Conservation (phyloP, 2,329 filamentous ascomycete species). For the Elsinoe ampelina region DNA sequence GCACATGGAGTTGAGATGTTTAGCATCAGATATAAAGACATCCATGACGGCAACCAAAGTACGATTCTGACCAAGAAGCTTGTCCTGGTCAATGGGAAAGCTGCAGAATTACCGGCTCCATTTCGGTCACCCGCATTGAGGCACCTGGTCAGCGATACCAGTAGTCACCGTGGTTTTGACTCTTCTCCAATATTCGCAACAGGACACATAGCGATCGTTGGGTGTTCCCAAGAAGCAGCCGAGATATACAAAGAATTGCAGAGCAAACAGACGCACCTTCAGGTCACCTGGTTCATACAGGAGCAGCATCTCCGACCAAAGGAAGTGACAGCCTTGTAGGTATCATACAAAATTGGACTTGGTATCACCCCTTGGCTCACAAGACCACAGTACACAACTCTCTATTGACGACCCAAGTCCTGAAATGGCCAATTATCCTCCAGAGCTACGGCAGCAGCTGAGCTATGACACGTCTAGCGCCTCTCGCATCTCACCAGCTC, state of each 20-base stretch:
- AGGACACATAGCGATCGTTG: slow-evolving; percentile 21
- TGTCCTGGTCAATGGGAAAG: too few relatives aligned
- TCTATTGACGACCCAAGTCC: slow-evolving; percentile 13
- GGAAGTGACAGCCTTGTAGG: slow-evolving; percentile 19
- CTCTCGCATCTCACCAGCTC: slow-evolving; percentile 19
- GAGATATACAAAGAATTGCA: slow-evolving; percentile 21
- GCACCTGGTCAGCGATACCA: slow-evolving; percentile 9
- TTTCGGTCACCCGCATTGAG: too few relatives aligned
- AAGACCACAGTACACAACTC: slow-evolving; percentile 14
- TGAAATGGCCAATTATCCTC: not conserved
- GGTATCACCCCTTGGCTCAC: not conserved
- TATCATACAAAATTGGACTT: too few relatives aligned
- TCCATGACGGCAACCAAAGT: too few relatives aligned
- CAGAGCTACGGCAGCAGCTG: slow-evolving; percentile 9
- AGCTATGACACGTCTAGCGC: slow-evolving; percentile 8
- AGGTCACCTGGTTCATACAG: slow-evolving; percentile 19
- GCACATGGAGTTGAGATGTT: slow-evolving; percentile 10
- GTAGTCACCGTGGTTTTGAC: too few relatives aligned
- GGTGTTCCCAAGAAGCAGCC: slow-evolving; percentile 21
- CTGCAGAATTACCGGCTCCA: too few relatives aligned
- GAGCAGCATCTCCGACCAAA: slow-evolving; percentile 20
- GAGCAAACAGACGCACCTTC: slow-evolving; percentile 17
- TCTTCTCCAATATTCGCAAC: too few relatives aligned
- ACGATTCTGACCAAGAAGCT: too few relatives aligned
- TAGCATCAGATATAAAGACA: not conserved